Percentiles rank a stretch among this genome's conserved stretches.
phyloP scores from a whole-genome alignment of 2,329 filamentous ascomycete genomes.

The Tricladium varicosporioides region DNA sequence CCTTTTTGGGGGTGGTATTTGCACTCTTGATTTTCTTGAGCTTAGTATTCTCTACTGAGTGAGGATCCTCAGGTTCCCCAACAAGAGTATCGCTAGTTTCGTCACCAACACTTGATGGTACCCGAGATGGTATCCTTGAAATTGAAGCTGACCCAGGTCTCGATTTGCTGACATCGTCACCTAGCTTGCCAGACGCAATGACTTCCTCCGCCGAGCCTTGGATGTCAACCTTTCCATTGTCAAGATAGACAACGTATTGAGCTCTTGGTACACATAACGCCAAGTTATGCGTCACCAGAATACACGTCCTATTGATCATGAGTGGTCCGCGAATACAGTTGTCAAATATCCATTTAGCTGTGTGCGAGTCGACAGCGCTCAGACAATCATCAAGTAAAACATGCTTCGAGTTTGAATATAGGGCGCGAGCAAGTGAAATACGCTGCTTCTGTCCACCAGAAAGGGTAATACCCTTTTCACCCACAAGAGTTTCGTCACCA shows the following conservation, averaged over 20 bases:
- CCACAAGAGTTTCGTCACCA: slow-evolving; percentile 90
- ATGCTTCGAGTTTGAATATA: slow-evolving; percentile 94
- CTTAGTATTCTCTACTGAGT: slow-evolving; percentile 46
- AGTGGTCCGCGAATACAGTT: slow-evolving; percentile 86
- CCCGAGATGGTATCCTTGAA: slow-evolving; percentile 74
- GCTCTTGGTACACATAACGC: slow-evolving; percentile 81
- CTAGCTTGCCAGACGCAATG: slow-evolving; percentile 82
- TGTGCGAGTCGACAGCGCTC: slow-evolving; percentile 95
- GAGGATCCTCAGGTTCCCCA: slow-evolving; percentile 35
- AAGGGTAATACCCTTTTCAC: slow-evolving; percentile 94
- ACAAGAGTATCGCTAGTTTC: slow-evolving; percentile 55
- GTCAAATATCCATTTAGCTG: slow-evolving; percentile 96
- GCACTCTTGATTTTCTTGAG: slow-evolving; percentile 32
- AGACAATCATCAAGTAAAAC: slow-evolving; percentile 92
- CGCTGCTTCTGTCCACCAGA: slow-evolving; percentile 97
- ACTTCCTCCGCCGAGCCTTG: slow-evolving; percentile 79
- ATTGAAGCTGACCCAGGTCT: slow-evolving; percentile 65
- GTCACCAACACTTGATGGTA: slow-evolving; percentile 72
- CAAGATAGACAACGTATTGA: slow-evolving; percentile 77
- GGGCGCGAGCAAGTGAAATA: slow-evolving; percentile 90
- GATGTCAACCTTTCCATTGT: slow-evolving; percentile 76
- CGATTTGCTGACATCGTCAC: slow-evolving; percentile 80
- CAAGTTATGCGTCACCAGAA: slow-evolving; percentile 93
- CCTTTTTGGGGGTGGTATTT: slow-evolving; percentile 37
- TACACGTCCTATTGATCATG: slow-evolving; percentile 86